Conservation (phyloP, 352 stramenopile genomes). For the Globisporangium okanoganense region DNA sequence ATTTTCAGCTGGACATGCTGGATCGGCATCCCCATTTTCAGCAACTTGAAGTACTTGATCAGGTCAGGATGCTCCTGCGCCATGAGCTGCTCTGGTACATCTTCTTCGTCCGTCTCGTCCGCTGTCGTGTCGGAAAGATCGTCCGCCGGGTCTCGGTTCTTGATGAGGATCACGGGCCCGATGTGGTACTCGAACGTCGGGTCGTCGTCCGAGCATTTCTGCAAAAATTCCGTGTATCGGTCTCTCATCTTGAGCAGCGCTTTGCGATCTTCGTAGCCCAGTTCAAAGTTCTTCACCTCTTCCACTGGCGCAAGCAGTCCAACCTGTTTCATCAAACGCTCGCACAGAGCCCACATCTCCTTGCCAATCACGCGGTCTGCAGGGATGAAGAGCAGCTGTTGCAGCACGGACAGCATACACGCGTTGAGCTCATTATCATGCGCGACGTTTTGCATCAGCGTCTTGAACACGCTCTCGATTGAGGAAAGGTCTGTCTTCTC, state of each 20-base stretch:
- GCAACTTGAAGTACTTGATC: slow-evolving; percentile 77
- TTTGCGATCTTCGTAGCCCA: slow-evolving; percentile 82
- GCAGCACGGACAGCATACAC: slow-evolving; percentile 76
- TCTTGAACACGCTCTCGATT: slow-evolving; percentile 63
- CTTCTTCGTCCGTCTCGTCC: slow-evolving; percentile 69
- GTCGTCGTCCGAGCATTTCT: slow-evolving; percentile 66
- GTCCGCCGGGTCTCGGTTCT: slow-evolving; percentile 60
- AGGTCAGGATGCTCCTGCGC: slow-evolving; percentile 66
- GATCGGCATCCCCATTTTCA: slow-evolving; percentile 77
- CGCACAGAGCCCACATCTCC: slow-evolving; percentile 81
- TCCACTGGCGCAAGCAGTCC: slow-evolving; percentile 71
- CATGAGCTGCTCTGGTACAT: slow-evolving; percentile 25
- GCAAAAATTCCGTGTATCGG: slow-evolving; percentile 70
- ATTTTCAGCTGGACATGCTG: slow-evolving; percentile 69
- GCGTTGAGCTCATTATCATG: slow-evolving; percentile 59
- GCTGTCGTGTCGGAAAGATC: slow-evolving; percentile 56
- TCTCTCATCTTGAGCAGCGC: slow-evolving; percentile 68
- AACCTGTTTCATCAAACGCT: slow-evolving; percentile 80
- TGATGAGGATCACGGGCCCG: slow-evolving; percentile 71
- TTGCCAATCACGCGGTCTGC: slow-evolving; percentile 79
- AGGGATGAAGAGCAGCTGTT: slow-evolving; percentile 85
- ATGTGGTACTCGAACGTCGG: slow-evolving; percentile 64
- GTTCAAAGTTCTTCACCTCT: slow-evolving; percentile 73
- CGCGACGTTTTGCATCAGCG: slow-evolving; percentile 47
- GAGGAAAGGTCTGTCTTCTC: slow-evolving; percentile 73